Base-by-base conservation (phyloP, 2,329 filamentous ascomycete genomes). In the Dothideomycetidae sp. region DNA sequence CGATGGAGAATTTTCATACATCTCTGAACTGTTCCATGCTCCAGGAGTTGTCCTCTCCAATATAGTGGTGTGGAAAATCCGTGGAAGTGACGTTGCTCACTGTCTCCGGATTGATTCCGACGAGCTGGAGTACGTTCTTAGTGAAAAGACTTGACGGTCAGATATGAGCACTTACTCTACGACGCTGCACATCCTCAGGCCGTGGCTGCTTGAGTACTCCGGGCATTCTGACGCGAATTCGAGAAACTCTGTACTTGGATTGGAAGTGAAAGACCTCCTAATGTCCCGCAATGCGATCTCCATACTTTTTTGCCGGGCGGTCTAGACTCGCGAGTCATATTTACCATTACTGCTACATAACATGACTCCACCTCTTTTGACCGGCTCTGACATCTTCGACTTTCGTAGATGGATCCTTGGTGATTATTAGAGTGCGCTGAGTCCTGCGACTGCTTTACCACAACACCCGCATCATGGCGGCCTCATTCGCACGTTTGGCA, bases 11-110 rank as follows among this genome's bases (percentile, higher is more conserved):
- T n/a, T n/a, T 4, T 26, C 39, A 60, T 11, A 71, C 71, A 37
- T 70, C 53, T 45, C 66, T 69, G 62, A 93, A 93, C 44, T 73
- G 68, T 2, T 81, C 68, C 36, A 85, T 63, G 42, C 80, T 70
- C 78, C 85, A 94, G 35, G 72, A 68, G 53, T 84, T 71, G 60
- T 92, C 81, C 64, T 96, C 90, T 49, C 82, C 82, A 3, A 83
- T 80, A 65, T 78, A 90, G 59, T 93, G 84, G 47, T 81, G 80
- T 11, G 92, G 92, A 57, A 88, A 93, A 56, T 96, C 88, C 51
- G 78, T 93, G 32, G 85, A 90, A 44, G 78, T 72, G 50, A 88
- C 81, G 63, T 96, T 76, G 49, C 80, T 81, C 53, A 98, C 81
- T 14, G 83, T 94, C 62, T 98, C 90, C 48, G 76, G 68, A 59